These are phyloP conservation scores for Aureobasidium namibiae DNA, from an alignment of 2,329 filamentous ascomycete genomes.

Conservation along the genomic window DNA sequence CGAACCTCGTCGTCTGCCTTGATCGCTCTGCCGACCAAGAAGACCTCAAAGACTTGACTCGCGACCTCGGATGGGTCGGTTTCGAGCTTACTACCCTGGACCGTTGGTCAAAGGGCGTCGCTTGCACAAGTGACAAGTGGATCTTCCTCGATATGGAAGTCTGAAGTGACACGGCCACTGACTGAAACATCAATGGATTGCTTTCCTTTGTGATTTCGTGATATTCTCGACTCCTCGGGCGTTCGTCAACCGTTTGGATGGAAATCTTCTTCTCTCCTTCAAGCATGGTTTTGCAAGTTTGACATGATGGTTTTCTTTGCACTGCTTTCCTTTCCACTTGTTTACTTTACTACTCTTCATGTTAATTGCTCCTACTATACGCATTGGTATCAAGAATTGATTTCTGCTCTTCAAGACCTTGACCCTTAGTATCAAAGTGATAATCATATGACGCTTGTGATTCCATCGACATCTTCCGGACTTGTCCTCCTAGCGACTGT, in stretches of 20 bases:
- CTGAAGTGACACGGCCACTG: conserved; percentile 32
- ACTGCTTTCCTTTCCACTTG: background rate
- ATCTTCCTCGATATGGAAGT: conserved; percentile 84
- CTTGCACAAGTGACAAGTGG: conserved; percentile 66
- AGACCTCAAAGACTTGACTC: conserved; percentile 60
- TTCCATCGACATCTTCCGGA: too few species aligned
- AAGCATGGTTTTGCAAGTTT: background rate
- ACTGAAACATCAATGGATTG: background rate
- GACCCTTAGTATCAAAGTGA: too few species aligned
- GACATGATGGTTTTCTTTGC: background rate
- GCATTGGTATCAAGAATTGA: background rate
- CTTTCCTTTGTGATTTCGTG: background rate
- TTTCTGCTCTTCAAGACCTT: background rate
- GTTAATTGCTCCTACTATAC: background rate
- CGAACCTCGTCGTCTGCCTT: conserved; percentile 70
- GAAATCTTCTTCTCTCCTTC: too few species aligned
- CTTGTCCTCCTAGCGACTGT: too few species aligned
- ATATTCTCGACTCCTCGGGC: background rate
- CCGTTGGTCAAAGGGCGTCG: conserved; percentile 57
- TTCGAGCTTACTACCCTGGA: conserved; percentile 77
- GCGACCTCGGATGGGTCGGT: conserved; percentile 86
- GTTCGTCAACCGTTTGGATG: background rate
- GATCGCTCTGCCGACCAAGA: conserved; percentile 57
- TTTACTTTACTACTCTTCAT: background rate
- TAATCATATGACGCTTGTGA: too few species aligned